Base-by-base conservation (phyloP, 805 yeast species). In the Blastobotrys mokoenaii region DNA sequence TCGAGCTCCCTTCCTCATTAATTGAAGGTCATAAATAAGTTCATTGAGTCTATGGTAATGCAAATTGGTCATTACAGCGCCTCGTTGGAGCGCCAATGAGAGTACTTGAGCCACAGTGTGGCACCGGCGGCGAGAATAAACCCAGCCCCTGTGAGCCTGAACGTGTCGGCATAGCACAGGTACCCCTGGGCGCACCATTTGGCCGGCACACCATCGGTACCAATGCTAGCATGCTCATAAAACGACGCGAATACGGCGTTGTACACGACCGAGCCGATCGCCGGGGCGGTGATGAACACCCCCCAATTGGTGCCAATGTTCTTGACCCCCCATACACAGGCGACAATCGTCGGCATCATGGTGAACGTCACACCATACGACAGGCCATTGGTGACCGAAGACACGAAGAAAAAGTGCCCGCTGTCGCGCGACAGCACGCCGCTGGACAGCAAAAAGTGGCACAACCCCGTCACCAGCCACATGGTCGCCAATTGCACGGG, bases 281-380 rank as follows among this genome's bases (percentile, higher is more conserved):
- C 96, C 2, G 96, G 95, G 0, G 94, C 93, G 31, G 84, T 72
- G 74, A 87, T 82, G 60, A 87, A 84, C 20, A 83, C 69, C 2
- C 97, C 97, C 86, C 96, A 90, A 1, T 90, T 84, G 2, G 95
- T 84, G 0, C 97, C 97, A 63, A 90, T 78, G 30, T 84, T 74
- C 37, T 84, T 88, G 17, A 84, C 73, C 0, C 97, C 97, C 88
- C 96, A 93, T 2, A 84, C 77, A 3, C 81, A 70, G 1, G 95
- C 82, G 12, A 88, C 77, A 11, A 88, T 71, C 0, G 95, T 83
- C 2, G 98, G 97, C 54, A 79, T 84, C 4, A 86, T 65, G 0
- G 97, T 88, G 67, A 86, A 90, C 3, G 85, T 59, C 0, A 89
- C 85, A 29, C 97, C 96, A 58, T 90, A 86, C 4, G 77, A 68